These are phyloP conservation scores for Chloropicon primus DNA, from an alignment of 139 green algal genomes.

Conservation along the genomic window DNA sequence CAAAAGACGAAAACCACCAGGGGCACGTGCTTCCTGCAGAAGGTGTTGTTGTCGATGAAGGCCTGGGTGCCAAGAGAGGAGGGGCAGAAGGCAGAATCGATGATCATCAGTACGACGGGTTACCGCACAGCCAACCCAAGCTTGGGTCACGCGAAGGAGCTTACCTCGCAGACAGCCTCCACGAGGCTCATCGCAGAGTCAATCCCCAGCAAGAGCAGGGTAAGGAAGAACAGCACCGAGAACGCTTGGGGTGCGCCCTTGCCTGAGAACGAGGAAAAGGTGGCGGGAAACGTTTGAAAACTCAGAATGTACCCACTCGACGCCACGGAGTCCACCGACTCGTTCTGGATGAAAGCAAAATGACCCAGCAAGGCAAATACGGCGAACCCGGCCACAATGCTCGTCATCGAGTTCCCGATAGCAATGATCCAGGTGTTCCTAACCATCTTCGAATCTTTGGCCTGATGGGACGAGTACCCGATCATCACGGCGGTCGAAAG, in stretches of 20 bases:
- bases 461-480: not conserved
- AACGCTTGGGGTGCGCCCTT: not conserved
- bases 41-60: not conserved
- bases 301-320: not conserved
- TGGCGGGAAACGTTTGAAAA: not conserved
- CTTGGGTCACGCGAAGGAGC: too few species aligned
- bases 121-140: too few species aligned
- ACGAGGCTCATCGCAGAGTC: not conserved
- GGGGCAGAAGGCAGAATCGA: too few species aligned
- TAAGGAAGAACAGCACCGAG: not conserved
- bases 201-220: not conserved
- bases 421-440: not conserved
- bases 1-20: not conserved
- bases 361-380: not conserved
- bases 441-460: not conserved
- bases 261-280: not conserved
- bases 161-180: not conserved
- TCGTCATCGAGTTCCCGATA: not conserved
- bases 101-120: too few species aligned
- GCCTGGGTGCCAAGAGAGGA: too few species aligned
- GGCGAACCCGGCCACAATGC: not conserved
- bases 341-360: not conserved
- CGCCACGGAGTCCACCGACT: not conserved
- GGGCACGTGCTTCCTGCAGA: not conserved
- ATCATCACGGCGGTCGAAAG: not conserved